A percentile compares a stretch with the other conserved stretches of the same genome.
Evolutionary conservation across 2,329 filamentous ascomycete genomes (phyloP).

Genomic region (Penicillium italicum): DNA sequence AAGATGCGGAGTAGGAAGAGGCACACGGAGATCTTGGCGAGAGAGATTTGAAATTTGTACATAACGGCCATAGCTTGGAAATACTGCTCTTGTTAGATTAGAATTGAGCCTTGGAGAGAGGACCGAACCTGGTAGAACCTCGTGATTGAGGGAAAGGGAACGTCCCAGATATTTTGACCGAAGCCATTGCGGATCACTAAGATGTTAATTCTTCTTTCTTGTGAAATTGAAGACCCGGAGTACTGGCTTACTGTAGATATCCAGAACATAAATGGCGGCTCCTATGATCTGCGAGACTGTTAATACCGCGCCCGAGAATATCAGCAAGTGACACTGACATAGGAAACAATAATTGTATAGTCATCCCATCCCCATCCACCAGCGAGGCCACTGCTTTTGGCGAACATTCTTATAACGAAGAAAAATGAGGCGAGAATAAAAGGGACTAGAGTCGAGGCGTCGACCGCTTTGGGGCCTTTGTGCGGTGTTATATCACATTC

Average conservation of each 20-base stretch:
- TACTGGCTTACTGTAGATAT: conserved; percentile 8
- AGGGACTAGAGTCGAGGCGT: conserved; percentile 11
- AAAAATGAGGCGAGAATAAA: conserved; percentile 17
- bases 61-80: conserved; percentile 18
- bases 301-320: background rate
- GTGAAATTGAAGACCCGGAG: background rate
- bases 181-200: conserved; percentile 17
- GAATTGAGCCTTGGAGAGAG: too few relatives aligned
- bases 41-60: conserved; percentile 21
- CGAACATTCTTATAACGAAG: conserved; percentile 14
- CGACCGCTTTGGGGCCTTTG: background rate
- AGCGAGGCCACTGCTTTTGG: conserved; percentile 15
- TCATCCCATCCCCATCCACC: conserved; percentile 22
- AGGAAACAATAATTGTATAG: conserved; percentile 20
- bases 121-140: conserved; percentile 12
- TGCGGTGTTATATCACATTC: conserved; percentile 12
- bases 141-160: conserved; percentile 16
- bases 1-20: conserved; percentile 25
- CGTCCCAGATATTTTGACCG: conserved; percentile 23
- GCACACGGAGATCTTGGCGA: conserved; percentile 18
- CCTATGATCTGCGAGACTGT: conserved; percentile 4
- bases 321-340: conserved; percentile 2
- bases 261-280: conserved; percentile 9
- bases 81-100: conserved; percentile 8
- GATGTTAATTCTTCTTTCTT: background rate